A percentile compares a stretch with the other conserved stretches of the same genome.
Conservation (phyloP, 805 yeast genomes). For the Candida dendrica region DNA sequence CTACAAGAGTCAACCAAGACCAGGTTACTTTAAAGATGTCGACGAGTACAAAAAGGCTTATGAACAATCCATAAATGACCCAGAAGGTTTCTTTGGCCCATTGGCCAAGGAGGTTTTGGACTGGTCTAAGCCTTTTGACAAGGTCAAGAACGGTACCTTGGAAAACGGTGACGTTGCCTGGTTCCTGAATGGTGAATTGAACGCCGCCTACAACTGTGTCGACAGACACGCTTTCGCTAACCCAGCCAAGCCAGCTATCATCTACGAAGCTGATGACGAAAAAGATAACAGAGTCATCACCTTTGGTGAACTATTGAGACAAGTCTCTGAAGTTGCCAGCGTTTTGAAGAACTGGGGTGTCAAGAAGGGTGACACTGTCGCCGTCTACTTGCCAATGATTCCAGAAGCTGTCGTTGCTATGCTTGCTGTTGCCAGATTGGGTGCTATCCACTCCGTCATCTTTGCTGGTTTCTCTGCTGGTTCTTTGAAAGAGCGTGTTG, state of each 20-base stretch:
- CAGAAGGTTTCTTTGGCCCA: constrained; percentile 75
- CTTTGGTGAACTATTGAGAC: constrained; percentile 62
- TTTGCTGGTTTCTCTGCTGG: constrained; percentile 81
- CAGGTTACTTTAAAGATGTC: constrained; percentile 45
- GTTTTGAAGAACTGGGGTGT: constrained; percentile 61
- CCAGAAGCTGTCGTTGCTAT: constrained; percentile 71
- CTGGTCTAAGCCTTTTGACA: constrained; percentile 77
- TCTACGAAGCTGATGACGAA: constrained; percentile 79
- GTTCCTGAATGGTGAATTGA: constrained; percentile 75
- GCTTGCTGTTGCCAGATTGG: constrained; percentile 72
- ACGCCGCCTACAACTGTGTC: constrained; percentile 75
- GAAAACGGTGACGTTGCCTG: constrained; percentile 51
- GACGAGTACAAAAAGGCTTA: constrained; percentile 71
- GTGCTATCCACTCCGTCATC: constrained; percentile 80
- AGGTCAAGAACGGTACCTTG: constrained; percentile 55
- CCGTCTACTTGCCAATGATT: constrained; percentile 82
- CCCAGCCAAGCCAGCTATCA: constrained; percentile 68
- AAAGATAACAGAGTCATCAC: constrained; percentile 55
- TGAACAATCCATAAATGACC: constrained; percentile 71
- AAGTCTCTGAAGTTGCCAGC: constrained; percentile 67
- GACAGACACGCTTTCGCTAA: constrained; percentile 70
- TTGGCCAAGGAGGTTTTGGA: constrained; percentile 64
- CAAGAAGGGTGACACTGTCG: constrained; percentile 77
- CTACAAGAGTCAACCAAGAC: constrained; percentile 26
- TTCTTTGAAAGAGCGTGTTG: constrained; percentile 63